Evolutionary conservation across 768 basidiomycete species (phyloP), one percentile per base, ranked within the genome.

Genomic region (Russula ochroleuca): DNA sequence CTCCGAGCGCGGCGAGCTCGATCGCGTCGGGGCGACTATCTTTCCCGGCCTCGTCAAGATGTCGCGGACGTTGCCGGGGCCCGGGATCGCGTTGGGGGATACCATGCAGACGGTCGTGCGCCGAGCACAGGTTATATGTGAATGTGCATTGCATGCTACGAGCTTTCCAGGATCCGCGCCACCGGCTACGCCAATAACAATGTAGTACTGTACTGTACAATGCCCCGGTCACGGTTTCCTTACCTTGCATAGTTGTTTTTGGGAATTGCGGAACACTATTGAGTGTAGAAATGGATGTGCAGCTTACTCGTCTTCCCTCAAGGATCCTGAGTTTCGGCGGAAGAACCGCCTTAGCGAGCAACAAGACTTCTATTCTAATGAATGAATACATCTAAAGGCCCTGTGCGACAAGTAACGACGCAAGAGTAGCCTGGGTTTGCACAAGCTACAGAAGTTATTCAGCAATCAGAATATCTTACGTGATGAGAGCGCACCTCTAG

Each of bases 31-130:
- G 13, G 85, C 90, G 5, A 91, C 91, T 0, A 84, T 94, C 66
- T 94, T 94, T 73, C 92, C 92, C 2, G 92, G 92, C 2, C 78
- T 94, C 33, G 92, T 93, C 58, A 94, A 94, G 74, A 85, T 93
- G 15, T 82, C 83, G 1, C 78, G 77, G 64, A 79, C 75, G 0
- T 67, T 75, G 0, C 55, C 70, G 9, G 70, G 73, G 14, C 72
- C 75, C 1, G 75, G 76, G 43, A 78, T 79, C 11, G 70, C 73
- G 59, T 52, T 63, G 59, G 73, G 78, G 40, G 82, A 85, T 33
- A 82, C 78, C 60, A 70, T 80, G 50, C 88, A 88, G 79, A 86
- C 84, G 19, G 86, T 93, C 50, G 90, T 94, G 13, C 76, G 90
- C 64, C 78, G 92, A 58, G 91, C 92, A 17, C 92, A 93, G 74